Percentiles rank a stretch among this genome's conserved stretches.
These are phyloP conservation scores for Penicillium malachiteum DNA, from an alignment of 495 filamentous ascomycete genomes.

Conservation along the genomic window DNA sequence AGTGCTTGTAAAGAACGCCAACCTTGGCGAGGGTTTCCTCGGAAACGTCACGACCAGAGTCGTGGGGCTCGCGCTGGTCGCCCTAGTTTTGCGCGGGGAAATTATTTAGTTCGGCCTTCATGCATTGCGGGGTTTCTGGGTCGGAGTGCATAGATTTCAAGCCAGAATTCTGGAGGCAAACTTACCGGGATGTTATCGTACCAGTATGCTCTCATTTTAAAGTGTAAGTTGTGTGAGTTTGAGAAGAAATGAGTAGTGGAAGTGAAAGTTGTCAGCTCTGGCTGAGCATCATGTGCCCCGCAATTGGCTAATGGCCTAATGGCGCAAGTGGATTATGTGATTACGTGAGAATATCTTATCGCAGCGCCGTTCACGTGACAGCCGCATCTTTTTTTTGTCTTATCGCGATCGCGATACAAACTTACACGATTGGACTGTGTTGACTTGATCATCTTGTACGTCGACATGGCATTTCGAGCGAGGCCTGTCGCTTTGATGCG, in stretches of 20 bases:
- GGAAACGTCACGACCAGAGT: slow-evolving; percentile 68
- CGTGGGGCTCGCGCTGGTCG: slow-evolving; percentile 89
- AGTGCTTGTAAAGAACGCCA: slow-evolving; percentile 75
- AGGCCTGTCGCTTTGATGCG: slow-evolving; percentile 30
- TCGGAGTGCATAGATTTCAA: not conserved
- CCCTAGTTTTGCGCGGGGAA: slow-evolving; percentile 51
- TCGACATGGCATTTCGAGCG: slow-evolving; percentile 39
- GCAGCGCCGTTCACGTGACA: slow-evolving; percentile 17
- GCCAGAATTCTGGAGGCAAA: slow-evolving; percentile 7
- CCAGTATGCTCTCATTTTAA: slow-evolving; percentile 78
- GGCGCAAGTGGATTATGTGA: slow-evolving; percentile 31
- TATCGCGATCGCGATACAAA: slow-evolving; percentile 17
- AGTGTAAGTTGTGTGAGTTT: not conserved
- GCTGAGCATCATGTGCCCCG: slow-evolving; percentile 47
- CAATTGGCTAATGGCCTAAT: slow-evolving; percentile 41
- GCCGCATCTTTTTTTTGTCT: slow-evolving; percentile 19
- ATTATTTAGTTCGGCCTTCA: not conserved
- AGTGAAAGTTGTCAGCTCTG: not conserved
- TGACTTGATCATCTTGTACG: slow-evolving; percentile 4
- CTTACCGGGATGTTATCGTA: slow-evolving; percentile 77
- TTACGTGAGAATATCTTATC: slow-evolving; percentile 2
- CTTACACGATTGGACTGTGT: not conserved
- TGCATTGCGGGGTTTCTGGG: slow-evolving; percentile 6
- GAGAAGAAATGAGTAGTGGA: not conserved
- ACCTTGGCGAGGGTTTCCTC: slow-evolving; percentile 63